Percentiles rank a stretch among this genome's conserved stretches.
phyloP scores from a whole-genome alignment of 2,329 filamentous ascomycete species.

The Botryotinia narcissicola region DNA sequence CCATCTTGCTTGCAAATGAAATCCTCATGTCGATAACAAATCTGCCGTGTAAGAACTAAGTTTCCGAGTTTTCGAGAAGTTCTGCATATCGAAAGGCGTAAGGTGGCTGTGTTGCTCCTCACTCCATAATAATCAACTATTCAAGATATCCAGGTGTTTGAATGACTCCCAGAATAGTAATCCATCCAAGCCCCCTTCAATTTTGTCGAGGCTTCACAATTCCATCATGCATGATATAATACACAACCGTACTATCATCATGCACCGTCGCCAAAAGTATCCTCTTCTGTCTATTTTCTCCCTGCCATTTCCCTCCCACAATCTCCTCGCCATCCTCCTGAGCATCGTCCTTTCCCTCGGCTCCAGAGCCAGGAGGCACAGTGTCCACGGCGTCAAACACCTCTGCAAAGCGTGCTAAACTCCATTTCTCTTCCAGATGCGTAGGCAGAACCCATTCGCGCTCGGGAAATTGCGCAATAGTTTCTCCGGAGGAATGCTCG shows the following conservation, averaged over 20 bases:
- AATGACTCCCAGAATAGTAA: not conserved
- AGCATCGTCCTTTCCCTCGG: conserved; percentile 24
- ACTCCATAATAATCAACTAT: not conserved
- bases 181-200: conserved; percentile 42
- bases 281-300: conserved; percentile 57
- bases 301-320: conserved; percentile 45
- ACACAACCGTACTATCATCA: conserved; percentile 79
- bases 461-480: conserved; percentile 52
- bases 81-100: not conserved
- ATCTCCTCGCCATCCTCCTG: conserved; percentile 26
- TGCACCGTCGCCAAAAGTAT: conserved; percentile 72
- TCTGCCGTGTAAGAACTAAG: not conserved
- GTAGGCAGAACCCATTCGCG: conserved; percentile 76
- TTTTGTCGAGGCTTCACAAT: conserved; percentile 84
- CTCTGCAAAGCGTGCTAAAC: conserved; percentile 60
- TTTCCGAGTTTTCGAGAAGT: not conserved
- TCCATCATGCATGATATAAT: conserved; percentile 84
- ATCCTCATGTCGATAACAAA: conserved; percentile 38
- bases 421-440: conserved; percentile 71
- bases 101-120: too few relatives aligned
- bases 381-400: conserved; percentile 64
- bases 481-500: conserved; percentile 49
- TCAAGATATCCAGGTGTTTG: not conserved
- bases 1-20: conserved; percentile 32
- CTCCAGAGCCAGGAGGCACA: conserved; percentile 42